Percentiles rank a stretch among this genome's conserved stretches.
phyloP scores from a whole-genome alignment of 495 filamentous ascomycete genomes.

The Aspergillus homomorphus region DNA sequence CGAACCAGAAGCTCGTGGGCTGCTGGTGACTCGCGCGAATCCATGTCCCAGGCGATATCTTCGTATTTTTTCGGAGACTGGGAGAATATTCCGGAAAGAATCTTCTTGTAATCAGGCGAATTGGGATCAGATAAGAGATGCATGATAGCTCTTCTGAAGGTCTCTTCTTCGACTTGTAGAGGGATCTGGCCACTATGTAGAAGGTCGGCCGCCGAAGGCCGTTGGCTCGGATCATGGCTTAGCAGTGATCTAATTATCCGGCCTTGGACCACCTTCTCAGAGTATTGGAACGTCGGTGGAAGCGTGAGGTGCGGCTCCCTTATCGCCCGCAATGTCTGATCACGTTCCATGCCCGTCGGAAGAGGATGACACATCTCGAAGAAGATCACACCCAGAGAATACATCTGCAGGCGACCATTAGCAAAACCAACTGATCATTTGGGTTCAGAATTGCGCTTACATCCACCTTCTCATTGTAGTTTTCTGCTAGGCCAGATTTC shows the following conservation, averaged over 20 bases:
- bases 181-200: constrained; percentile 85
- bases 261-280: constrained; percentile 68
- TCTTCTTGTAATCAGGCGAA: constrained; percentile 87
- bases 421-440: background rate
- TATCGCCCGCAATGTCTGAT: constrained; percentile 66
- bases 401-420: constrained; percentile 62
- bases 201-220: constrained; percentile 82
- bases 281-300: constrained; percentile 70
- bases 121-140: constrained; percentile 70
- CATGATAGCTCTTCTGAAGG: constrained; percentile 75
- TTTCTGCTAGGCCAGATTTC: constrained; percentile 62
- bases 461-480: constrained; percentile 92
- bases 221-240: constrained; percentile 72
- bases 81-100: constrained; percentile 79
- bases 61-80: constrained; percentile 70
- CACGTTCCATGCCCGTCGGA: constrained; percentile 84
- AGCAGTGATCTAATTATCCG: constrained; percentile 78
- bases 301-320: constrained; percentile 65
- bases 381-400: constrained; percentile 93
- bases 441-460: constrained; percentile 43
- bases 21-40: constrained; percentile 48
- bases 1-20: constrained; percentile 69
- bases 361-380: constrained; percentile 93
- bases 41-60: constrained; percentile 84
- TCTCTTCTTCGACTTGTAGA: constrained; percentile 87